Evolutionary conservation across 2,329 filamentous ascomycete genomes (phyloP).

Genomic region (Penicillium sp.): DNA sequence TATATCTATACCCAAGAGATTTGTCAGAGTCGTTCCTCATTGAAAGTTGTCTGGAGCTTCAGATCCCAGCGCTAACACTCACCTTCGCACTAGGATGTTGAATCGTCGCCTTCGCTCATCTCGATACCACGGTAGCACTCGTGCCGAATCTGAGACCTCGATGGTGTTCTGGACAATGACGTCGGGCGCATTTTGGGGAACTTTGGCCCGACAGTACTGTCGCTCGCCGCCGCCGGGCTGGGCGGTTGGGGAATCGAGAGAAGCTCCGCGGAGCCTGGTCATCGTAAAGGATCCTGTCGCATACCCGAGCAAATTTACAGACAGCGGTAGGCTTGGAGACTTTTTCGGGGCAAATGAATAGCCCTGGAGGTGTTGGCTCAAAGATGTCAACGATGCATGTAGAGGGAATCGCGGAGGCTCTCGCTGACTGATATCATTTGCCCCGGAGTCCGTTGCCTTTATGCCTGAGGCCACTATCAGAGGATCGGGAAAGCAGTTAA

Average conservation of each 20-base stretch:
- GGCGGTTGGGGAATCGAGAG: conserved; percentile 32
- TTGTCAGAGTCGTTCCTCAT: background rate
- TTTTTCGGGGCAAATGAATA: background rate
- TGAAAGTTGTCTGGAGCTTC: background rate
- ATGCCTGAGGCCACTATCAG: background rate
- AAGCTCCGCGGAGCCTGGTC: conserved; percentile 46
- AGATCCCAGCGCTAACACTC: background rate
- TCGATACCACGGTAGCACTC: conserved; percentile 40
- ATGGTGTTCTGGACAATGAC: conserved; percentile 42
- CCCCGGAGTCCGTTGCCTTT: background rate
- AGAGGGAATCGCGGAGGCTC: background rate
- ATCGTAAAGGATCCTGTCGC: conserved; percentile 31
- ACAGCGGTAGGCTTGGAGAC: background rate
- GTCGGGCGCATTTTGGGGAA: conserved; percentile 44
- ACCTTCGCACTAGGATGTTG: conserved; percentile 69
- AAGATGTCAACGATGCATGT: background rate
- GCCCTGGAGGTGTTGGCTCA: background rate
- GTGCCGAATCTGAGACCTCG: conserved; percentile 37
- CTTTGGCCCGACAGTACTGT: conserved; percentile 37
- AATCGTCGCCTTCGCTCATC: conserved; percentile 44
- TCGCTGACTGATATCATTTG: conserved; percentile 9
- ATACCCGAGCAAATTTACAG: conserved; percentile 23
- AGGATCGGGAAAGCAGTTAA: background rate
- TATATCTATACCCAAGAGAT: conserved; percentile 57
- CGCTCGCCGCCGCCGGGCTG: conserved; percentile 30